These are phyloP conservation scores for Aphanomyces euteiches DNA, from an alignment of 352 stramenopile genomes.

Conservation along the genomic window DNA sequence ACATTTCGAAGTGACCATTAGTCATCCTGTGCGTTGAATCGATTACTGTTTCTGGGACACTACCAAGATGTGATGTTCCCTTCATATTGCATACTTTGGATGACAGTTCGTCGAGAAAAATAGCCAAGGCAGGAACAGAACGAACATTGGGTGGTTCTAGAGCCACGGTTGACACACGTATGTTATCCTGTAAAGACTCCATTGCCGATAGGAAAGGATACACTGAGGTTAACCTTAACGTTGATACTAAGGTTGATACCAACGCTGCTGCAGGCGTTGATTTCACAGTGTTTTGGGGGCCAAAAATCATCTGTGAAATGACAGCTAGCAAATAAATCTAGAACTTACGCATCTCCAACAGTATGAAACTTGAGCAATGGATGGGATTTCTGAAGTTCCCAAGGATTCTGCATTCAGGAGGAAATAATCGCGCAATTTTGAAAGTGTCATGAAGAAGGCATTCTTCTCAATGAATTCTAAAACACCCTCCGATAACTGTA, in stretches of 20 bases:
- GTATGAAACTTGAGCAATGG: constrained; percentile 2
- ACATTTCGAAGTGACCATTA: constrained; percentile 2
- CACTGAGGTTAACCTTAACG: too few species aligned
- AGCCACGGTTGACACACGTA: too few species aligned
- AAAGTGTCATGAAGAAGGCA: background rate
- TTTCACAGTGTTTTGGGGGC: background rate
- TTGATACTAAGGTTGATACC: too few species aligned
- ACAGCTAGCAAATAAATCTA: background rate
- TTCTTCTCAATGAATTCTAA: constrained; percentile 1
- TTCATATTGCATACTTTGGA: background rate
- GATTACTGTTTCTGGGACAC: background rate
- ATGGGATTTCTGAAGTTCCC: background rate
- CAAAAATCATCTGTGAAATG: constrained; percentile 5
- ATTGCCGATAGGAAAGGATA: too few species aligned
- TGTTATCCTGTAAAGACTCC: too few species aligned
- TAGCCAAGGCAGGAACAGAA: background rate
- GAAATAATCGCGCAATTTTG: background rate
- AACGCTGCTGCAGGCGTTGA: too few species aligned
- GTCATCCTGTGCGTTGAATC: constrained; percentile 5
- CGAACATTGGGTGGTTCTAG: too few species aligned
- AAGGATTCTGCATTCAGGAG: background rate
- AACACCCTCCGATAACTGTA: background rate
- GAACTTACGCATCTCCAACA: background rate
- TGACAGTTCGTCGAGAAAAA: background rate
- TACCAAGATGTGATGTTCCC: background rate